Base-by-base conservation (phyloP, 2,329 filamentous ascomycete genomes). In the Raffaelea arxii region DNA sequence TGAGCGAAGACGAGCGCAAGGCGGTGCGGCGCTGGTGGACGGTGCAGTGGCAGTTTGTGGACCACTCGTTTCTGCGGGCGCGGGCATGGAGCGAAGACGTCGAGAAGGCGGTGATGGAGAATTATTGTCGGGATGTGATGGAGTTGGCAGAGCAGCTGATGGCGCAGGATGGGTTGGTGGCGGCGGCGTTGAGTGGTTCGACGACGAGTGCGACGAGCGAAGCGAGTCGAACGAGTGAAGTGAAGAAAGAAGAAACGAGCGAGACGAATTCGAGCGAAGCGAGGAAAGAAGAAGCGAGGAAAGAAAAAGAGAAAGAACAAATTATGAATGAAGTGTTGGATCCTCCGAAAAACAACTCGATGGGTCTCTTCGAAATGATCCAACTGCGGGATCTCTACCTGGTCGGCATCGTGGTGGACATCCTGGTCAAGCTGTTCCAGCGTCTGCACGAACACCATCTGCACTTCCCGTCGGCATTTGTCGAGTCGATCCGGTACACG, bases 71-170 rank as follows among this genome's bases (percentile, higher is more conserved):
- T 58, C 72, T 80, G 37, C 80, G 83, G 50, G 94, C 90, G 3
- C 89, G 95, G 59, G 68, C 70, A 11, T 98, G 92, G 92, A 88
- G 87, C 53, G 69, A 78, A 14, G 75, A 75, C 4, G 50, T 52
- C 2, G 82, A 91, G 43, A 92, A 88, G 59, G 65, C 71, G 19
- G 71, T 78, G 46, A 90, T 98, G 86, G 83, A 89, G 56, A 82
- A 95, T 48, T 96, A 97, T 58, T 96, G 90, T 59, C 82, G 92
- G 54, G 88, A 95, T 59, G 86, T 86, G 14, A 98, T 98, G 78
- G 88, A 97, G 56, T 86, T 95, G 58, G 90, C 91, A 1, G 86
- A 94, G 58, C 75, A 78, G 30, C 74, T 95, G 2, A 86, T 97
- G 58, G 82, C 86, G 36, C 82, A 95, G 55, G 92, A 94, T 61